Percentiles rank a stretch among this genome's conserved stretches.
Conservation (phyloP, 176 grass and related monocot species). For the Oryza australiensis region DNA sequence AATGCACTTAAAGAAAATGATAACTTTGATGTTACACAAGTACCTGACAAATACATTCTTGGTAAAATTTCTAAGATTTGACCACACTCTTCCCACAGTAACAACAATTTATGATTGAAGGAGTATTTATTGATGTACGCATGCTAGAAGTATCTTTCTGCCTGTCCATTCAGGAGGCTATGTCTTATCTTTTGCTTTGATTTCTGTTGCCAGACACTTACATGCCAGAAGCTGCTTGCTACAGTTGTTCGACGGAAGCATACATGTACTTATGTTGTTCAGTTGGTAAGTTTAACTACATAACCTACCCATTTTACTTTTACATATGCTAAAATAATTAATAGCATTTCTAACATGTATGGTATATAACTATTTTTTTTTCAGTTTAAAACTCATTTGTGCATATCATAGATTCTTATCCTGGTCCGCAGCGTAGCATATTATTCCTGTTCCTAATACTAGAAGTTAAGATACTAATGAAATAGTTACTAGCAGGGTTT, state of each 20-base stretch:
- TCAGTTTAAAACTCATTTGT: background rate
- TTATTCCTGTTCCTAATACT: background rate
- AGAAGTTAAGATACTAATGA: background rate
- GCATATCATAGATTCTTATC: constrained; percentile 23
- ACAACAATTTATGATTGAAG: background rate
- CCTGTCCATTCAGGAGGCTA: background rate
- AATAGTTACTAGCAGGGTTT: no score
- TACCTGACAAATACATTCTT: background rate
- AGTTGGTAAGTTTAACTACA: constrained; percentile 58
- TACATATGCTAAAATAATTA: background rate
- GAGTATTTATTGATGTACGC: constrained; percentile 20
- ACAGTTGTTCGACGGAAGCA: constrained; percentile 83
- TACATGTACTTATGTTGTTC: constrained; percentile 75
- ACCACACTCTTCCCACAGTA: background rate
- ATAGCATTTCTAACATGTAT: constrained; percentile 18
- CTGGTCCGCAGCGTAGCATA: background rate
- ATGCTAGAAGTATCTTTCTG: constrained; percentile 26
- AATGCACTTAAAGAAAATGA: background rate
- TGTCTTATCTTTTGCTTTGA: constrained; percentile 45
- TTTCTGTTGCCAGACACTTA: constrained; percentile 68
- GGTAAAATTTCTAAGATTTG: constrained; percentile 1
- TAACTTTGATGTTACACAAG: background rate
- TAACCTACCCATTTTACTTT: constrained; percentile 4
- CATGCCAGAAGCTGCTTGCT: constrained; percentile 87
- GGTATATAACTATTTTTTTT: constrained; percentile 15